Conservation (phyloP, 2,329 filamentous ascomycete species). For the Dendrostoma leiphaemia region DNA sequence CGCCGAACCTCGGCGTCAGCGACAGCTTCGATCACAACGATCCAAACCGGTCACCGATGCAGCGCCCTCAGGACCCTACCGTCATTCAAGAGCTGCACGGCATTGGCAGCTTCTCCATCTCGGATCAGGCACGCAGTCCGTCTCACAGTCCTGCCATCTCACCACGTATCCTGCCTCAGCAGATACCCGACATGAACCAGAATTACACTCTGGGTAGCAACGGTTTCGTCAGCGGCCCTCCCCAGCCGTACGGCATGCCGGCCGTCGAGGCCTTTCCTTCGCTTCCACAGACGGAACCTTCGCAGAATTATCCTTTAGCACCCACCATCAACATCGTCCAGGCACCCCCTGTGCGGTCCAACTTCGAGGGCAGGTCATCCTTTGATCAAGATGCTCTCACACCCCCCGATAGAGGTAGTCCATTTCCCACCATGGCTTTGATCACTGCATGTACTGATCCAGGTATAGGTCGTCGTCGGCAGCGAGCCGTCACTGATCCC, state of each 20-base stretch:
- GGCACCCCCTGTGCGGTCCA: slow-evolving; percentile 67
- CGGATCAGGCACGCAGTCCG: slow-evolving; percentile 75
- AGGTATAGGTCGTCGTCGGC: slow-evolving; percentile 44
- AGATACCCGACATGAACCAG: slow-evolving; percentile 51
- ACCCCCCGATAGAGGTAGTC: slow-evolving; percentile 69
- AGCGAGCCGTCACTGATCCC: slow-evolving; percentile 58
- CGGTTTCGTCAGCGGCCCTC: slow-evolving; percentile 34
- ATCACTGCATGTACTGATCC: not conserved
- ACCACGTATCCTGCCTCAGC: slow-evolving; percentile 57
- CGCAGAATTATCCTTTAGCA: slow-evolving; percentile 57
- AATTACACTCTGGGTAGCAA: slow-evolving; percentile 44
- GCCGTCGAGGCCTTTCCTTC: slow-evolving; percentile 52
- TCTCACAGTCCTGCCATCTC: slow-evolving; percentile 71
- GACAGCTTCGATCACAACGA: slow-evolving; percentile 77
- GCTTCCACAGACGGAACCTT: slow-evolving; percentile 45
- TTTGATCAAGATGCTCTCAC: slow-evolving; percentile 73
- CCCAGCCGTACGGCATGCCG: slow-evolving; percentile 41
- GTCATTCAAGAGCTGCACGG: slow-evolving; percentile 77
- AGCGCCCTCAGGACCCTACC: slow-evolving; percentile 68
- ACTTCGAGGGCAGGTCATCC: slow-evolving; percentile 65
- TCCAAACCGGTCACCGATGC: slow-evolving; percentile 74
- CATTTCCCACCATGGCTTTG: not conserved
- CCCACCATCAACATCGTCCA: slow-evolving; percentile 94
- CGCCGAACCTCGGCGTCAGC: slow-evolving; percentile 74
- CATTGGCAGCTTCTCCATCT: slow-evolving; percentile 78